These are phyloP conservation scores for Solanum clarkiae DNA, from an alignment of 257 asterid genomes.

Conservation along the genomic window DNA sequence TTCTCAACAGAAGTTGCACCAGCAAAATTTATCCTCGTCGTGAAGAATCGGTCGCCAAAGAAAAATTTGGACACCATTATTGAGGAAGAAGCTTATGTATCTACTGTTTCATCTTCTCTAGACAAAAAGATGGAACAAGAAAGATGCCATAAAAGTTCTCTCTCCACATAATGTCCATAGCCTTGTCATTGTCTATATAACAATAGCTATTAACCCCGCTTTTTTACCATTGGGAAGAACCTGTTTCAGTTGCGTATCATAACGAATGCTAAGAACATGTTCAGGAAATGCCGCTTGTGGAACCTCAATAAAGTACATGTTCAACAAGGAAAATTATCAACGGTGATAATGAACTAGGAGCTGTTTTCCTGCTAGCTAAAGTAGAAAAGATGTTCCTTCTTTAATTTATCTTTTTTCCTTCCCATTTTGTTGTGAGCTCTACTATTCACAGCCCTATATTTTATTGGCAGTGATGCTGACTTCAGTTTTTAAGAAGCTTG, in stretches of 20 bases:
- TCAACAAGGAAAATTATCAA: background rate
- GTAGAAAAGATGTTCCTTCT: background rate
- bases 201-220: background rate
- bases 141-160: constrained; percentile 5
- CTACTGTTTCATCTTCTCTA: constrained; percentile 3
- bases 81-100: constrained; percentile 41
- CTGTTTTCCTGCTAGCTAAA: background rate
- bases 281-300: background rate
- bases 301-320: background rate
- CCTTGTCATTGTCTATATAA: background rate
- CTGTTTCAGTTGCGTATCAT: background rate
- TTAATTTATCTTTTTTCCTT: background rate
- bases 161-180: background rate
- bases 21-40: constrained; percentile 24
- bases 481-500: background rate
- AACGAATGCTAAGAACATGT: background rate
- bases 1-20: constrained; percentile 51
- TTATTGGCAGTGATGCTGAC: background rate
- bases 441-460: constrained; percentile 1
- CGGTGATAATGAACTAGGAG: background rate
- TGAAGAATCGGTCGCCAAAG: constrained; percentile 22
- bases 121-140: background rate
- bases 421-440: background rate
- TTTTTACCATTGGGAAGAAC: background rate
- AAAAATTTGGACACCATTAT: constrained; percentile 40